These are phyloP conservation scores for Boletus patriciae DNA, from an alignment of 768 basidiomycete genomes.

Conservation along the genomic window DNA sequence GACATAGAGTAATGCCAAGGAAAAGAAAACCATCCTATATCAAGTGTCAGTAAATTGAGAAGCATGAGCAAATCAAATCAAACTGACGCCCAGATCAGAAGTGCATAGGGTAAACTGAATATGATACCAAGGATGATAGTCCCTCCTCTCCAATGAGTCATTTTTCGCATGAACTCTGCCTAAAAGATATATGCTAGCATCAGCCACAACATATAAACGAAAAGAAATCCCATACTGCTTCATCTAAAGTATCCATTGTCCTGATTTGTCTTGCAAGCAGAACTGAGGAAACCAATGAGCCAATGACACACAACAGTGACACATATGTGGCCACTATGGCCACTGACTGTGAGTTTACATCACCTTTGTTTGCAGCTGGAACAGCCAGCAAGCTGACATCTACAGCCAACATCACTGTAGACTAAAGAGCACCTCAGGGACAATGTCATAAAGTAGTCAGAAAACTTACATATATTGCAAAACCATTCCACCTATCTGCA, in stretches of 20 bases:
- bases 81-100: background rate
- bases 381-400: background rate
- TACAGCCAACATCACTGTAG: conserved; percentile 3
- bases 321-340: background rate
- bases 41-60: background rate
- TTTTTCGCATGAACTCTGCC: background rate
- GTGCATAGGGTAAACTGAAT: background rate
- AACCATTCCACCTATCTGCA: background rate
- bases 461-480: background rate
- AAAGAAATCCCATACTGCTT: background rate
- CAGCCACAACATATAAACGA: background rate
- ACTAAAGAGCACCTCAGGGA: background rate
- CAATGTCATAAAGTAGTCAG: background rate
- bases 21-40: background rate
- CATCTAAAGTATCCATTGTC: background rate
- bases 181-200: background rate
- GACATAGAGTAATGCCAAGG: background rate
- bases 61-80: background rate
- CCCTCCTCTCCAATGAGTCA: background rate
- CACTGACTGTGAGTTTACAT: background rate
- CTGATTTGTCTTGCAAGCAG: background rate
- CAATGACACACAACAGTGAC: background rate
- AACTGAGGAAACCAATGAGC: background rate
- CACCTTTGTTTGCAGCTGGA: background rate
- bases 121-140: background rate